These are phyloP conservation scores for Pichia eremophila DNA, from an alignment of 805 yeast species.

Conservation along the genomic window DNA sequence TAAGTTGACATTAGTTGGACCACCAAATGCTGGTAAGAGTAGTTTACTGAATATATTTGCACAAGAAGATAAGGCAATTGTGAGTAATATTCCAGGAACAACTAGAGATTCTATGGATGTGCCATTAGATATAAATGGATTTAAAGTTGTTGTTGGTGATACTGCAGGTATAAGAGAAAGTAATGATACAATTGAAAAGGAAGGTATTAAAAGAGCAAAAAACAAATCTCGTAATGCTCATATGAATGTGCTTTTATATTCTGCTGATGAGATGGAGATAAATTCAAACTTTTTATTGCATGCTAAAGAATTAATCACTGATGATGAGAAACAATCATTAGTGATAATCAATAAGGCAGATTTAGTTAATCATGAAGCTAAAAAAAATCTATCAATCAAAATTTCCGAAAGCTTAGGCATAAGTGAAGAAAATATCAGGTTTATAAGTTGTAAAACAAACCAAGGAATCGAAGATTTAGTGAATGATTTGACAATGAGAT, in stretches of 20 bases:
- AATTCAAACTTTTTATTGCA: slow-evolving; percentile 33
- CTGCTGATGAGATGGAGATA: slow-evolving; percentile 28
- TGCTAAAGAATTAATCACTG: slow-evolving; percentile 21
- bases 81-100: slow-evolving; percentile 86
- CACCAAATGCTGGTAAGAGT: slow-evolving; percentile 96
- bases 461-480: slow-evolving; percentile 47
- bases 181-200: slow-evolving; percentile 36
- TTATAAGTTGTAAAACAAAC: slow-evolving; percentile 51
- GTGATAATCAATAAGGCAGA: slow-evolving; percentile 57
- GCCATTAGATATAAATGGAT: slow-evolving; percentile 74
- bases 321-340: slow-evolving; percentile 19
- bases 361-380: slow-evolving; percentile 21
- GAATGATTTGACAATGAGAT: slow-evolving; percentile 31
- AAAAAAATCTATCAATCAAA: slow-evolving; percentile 14
- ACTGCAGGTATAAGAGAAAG: slow-evolving; percentile 79
- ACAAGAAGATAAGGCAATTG: slow-evolving; percentile 78
- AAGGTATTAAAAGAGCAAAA: slow-evolving; percentile 77
- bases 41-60: slow-evolving; percentile 73
- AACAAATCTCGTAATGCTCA: slow-evolving; percentile 52
- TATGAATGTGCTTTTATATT: slow-evolving; percentile 55
- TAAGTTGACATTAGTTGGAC: slow-evolving; percentile 66
- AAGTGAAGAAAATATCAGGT: slow-evolving; percentile 16
- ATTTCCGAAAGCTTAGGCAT: slow-evolving; percentile 22
- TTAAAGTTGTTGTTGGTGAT: slow-evolving; percentile 75
- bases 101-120: slow-evolving; percentile 84